A percentile compares a stretch with the other conserved stretches of the same genome.
phyloP scores from a whole-genome alignment of 306 rosid genomes.

The Castanea mollissima region DNA sequence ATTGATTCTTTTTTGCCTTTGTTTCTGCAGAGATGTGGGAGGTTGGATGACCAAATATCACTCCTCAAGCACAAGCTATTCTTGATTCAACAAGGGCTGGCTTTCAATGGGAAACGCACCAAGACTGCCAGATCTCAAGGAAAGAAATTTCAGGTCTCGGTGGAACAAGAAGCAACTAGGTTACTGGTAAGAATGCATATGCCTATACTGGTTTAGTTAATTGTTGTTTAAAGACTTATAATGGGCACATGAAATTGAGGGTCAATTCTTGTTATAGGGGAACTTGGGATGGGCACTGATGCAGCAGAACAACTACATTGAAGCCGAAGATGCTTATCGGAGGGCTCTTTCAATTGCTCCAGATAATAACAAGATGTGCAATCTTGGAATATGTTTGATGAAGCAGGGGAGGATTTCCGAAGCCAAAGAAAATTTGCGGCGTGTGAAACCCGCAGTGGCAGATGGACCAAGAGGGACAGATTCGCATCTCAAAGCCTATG shows the following conservation, averaged over 20 bases:
- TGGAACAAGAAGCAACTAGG: conserved; percentile 98
- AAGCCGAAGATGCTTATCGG: conserved; percentile 93
- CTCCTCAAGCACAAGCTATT: conserved; percentile 77
- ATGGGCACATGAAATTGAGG: not conserved
- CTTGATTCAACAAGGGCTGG: conserved; percentile 91
- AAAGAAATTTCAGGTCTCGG: conserved; percentile 96
- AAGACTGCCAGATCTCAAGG: conserved; percentile 98
- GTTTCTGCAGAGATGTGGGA: conserved; percentile 80
- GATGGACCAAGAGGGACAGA: conserved; percentile 99
- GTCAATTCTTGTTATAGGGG: conserved; percentile 49
- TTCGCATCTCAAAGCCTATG: conserved; percentile 97
- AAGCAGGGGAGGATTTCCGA: conserved; percentile 90
- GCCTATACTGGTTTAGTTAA: not conserved
- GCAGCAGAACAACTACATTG: conserved; percentile 90
- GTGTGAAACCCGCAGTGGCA: conserved; percentile 75
- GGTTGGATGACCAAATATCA: conserved; percentile 82
- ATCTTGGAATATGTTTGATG: conserved; percentile 94
- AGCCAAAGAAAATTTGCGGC: conserved; percentile 75
- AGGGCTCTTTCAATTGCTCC: conserved; percentile 79
- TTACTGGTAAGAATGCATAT: conserved; percentile 54
- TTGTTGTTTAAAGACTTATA: not conserved
- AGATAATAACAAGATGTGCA: conserved; percentile 97
- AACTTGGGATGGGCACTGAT: conserved; percentile 97
- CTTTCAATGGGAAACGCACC: conserved; percentile 96
- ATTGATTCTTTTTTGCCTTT: not conserved